Percentiles rank a stretch among this genome's conserved stretches.
Evolutionary conservation across 768 basidiomycete species (phyloP).

Genomic region (Suillus alpinus): DNA sequence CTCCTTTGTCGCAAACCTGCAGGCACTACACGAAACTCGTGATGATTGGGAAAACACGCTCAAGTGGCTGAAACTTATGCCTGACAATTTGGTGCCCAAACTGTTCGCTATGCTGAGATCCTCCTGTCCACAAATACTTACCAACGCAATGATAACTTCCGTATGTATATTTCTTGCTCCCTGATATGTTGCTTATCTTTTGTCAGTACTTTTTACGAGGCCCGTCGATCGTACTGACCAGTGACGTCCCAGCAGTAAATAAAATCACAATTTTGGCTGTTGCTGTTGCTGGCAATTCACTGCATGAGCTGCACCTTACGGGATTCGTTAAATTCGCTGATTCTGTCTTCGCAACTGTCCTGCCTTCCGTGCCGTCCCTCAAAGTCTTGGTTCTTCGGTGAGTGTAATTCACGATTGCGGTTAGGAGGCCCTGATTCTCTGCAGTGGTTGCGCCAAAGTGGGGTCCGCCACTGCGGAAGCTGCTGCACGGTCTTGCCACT

Average conservation of each 20-base stretch:
- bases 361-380: conserved; percentile 44
- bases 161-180: conserved; percentile 31
- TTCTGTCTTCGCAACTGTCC: conserved; percentile 45
- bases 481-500: conserved; percentile 39
- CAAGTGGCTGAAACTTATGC: conserved; percentile 43
- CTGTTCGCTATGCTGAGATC: conserved; percentile 51
- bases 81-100: conserved; percentile 48
- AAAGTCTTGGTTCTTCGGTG: conserved; percentile 56
- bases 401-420: conserved; percentile 2
- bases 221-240: conserved; percentile 42
- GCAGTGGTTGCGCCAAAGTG: conserved; percentile 61
- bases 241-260: conserved; percentile 51
- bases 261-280: conserved; percentile 49
- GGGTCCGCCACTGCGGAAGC: conserved; percentile 46
- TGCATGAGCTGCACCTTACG: conserved; percentile 49
- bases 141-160: conserved; percentile 52
- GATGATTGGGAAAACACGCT: conserved; percentile 39
- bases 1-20: conserved; percentile 46
- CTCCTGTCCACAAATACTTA: conserved; percentile 50
- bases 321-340: conserved; percentile 56
- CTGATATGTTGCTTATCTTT: background rate
- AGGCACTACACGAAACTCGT: conserved; percentile 37
- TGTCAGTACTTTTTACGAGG: conserved; percentile 60
- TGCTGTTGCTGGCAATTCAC: conserved; percentile 17
- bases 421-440: conserved; percentile 2